phyloP scores from a whole-genome alignment of 768 basidiomycete genomes.

The Candolleomyces aberdarensis region DNA sequence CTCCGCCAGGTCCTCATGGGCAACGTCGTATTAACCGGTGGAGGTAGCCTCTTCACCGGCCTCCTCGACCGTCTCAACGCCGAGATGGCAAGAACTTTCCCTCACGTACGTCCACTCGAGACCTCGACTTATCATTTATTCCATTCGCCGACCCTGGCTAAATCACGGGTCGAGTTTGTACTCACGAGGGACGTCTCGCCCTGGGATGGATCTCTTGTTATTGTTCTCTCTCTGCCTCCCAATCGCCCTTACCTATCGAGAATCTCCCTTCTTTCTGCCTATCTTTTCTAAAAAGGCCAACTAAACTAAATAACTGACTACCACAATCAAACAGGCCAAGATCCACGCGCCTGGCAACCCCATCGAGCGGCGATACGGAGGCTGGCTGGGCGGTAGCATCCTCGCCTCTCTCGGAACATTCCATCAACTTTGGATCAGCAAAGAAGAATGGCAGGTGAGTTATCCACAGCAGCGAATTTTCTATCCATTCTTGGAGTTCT shows the following conservation, averaged over 20 bases:
- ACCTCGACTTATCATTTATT: background rate
- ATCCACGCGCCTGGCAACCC: slow-evolving; percentile 91
- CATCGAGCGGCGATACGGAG: slow-evolving; percentile 84
- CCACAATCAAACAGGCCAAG: slow-evolving; percentile 55
- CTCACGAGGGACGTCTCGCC: no score
- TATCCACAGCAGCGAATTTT: background rate
- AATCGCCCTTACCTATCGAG: no score
- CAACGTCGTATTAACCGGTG: slow-evolving; percentile 96
- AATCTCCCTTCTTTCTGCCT: no score
- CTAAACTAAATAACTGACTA: no score
- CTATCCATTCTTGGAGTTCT: background rate
- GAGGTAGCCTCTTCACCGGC: slow-evolving; percentile 83
- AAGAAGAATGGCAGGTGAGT: slow-evolving; percentile 87
- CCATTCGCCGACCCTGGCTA: background rate
- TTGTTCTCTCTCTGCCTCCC: no score
- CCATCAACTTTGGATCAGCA: slow-evolving; percentile 95
- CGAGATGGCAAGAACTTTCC: slow-evolving; percentile 73
- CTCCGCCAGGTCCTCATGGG: slow-evolving; percentile 85
- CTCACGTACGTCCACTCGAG: slow-evolving; percentile 58
- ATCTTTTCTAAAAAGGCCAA: no score
- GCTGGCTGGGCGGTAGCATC: slow-evolving; percentile 96
- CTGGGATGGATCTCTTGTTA: no score
- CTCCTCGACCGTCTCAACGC: slow-evolving; percentile 77
- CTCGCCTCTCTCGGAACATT: slow-evolving; percentile 94
- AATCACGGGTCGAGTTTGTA: background rate